Conservation (phyloP, 2,329 filamentous ascomycete species). For the Aspergillus floridensis region DNA sequence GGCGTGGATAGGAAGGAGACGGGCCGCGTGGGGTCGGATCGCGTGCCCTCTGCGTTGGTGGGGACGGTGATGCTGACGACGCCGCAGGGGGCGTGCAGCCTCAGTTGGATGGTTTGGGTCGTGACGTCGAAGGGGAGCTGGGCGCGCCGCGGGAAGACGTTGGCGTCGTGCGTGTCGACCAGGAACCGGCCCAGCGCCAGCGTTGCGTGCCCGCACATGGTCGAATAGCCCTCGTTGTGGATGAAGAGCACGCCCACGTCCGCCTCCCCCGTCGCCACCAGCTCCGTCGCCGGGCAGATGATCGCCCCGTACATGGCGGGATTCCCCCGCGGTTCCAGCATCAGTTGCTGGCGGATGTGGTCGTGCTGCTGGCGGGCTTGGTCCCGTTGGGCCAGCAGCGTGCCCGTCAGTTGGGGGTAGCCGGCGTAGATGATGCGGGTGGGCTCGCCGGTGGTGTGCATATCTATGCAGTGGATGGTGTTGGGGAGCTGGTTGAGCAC, state of each 20-base stretch:
- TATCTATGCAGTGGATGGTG: conserved; percentile 36
- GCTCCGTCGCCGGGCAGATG: conserved; percentile 43
- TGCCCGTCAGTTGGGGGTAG: conserved; percentile 40
- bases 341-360: conserved; percentile 42
- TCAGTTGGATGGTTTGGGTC: conserved; percentile 28
- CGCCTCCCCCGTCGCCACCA: conserved; percentile 40
- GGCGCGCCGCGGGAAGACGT: conserved; percentile 40
- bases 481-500: conserved; percentile 3
- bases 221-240: conserved; percentile 50
- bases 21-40: conserved; percentile 38
- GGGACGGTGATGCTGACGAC: conserved; percentile 45
- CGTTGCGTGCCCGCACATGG: conserved; percentile 54
- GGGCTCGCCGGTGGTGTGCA: conserved; percentile 53
- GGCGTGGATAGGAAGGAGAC: conserved; percentile 46
- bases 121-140: conserved; percentile 29
- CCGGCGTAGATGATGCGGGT: conserved; percentile 48
- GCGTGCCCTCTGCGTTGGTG: conserved; percentile 24
- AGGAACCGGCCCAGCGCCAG: conserved; percentile 50
- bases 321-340: conserved; percentile 51
- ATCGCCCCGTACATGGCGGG: conserved; percentile 54
- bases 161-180: conserved; percentile 41
- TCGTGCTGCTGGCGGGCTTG: conserved; percentile 41
- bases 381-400: conserved; percentile 42
- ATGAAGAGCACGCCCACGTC: conserved; percentile 51
- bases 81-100: conserved; percentile 48